phyloP scores from a whole-genome alignment of 305 asterid species.

The Fraxinus angustifolia region DNA sequence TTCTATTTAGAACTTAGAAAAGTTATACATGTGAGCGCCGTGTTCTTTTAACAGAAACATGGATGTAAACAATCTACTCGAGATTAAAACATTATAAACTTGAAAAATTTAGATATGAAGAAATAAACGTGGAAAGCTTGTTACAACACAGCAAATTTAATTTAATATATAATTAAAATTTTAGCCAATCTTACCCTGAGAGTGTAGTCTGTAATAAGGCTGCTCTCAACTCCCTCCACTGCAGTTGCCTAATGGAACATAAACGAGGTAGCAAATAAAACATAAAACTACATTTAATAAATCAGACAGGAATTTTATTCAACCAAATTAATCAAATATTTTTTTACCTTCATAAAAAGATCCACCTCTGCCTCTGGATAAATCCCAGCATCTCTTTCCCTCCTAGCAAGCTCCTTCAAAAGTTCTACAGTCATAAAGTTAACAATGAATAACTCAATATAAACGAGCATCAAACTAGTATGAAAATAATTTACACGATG shows the following conservation, averaged over 20 bases:
- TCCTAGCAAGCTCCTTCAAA: slow-evolving; percentile 75
- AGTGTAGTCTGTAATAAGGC: slow-evolving; percentile 51
- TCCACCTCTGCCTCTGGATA: slow-evolving; percentile 90
- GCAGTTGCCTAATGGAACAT: slow-evolving; percentile 58
- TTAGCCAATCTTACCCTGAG: slow-evolving; percentile 44
- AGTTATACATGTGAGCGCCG: not conserved
- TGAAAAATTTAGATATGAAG: not conserved
- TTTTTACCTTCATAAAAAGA: slow-evolving; percentile 83
- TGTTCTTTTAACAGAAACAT: not conserved
- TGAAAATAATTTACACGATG: not conserved
- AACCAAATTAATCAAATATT: not conserved
- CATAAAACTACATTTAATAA: not conserved
- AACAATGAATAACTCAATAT: not conserved
- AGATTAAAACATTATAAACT: not conserved
- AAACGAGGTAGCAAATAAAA: not conserved
- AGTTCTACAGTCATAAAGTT: slow-evolving; percentile 40
- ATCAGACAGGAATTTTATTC: not conserved
- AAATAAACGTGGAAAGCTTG: not conserved
- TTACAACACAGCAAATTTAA: not conserved
- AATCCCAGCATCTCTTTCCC: slow-evolving; percentile 85
- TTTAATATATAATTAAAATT: too few species aligned
- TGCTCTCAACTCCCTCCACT: slow-evolving; percentile 46
- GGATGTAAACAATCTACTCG: not conserved
- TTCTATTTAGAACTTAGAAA: not conserved
- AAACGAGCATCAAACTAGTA: not conserved